phyloP scores from a whole-genome alignment of 768 basidiomycete genomes.

The Floccularia luteovirens region DNA sequence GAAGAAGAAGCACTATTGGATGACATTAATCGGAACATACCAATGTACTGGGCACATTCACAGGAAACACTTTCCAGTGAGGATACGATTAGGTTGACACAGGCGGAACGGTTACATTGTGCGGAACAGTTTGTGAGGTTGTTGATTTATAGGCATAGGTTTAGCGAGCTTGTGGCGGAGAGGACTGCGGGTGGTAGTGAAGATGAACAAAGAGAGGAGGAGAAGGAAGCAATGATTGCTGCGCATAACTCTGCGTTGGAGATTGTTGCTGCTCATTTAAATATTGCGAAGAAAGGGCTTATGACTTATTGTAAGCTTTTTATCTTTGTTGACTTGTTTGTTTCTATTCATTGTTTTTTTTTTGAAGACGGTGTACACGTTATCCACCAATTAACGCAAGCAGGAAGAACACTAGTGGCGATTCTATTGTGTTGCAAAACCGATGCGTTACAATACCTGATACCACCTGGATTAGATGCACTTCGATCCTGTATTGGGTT shows the following conservation, averaged over 20 bases:
- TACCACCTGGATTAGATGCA: constrained; percentile 78
- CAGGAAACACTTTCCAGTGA: constrained; percentile 75
- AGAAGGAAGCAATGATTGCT: constrained; percentile 70
- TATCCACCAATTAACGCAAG: constrained; percentile 92
- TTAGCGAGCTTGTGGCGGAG: constrained; percentile 71
- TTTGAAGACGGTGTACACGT: constrained; percentile 84
- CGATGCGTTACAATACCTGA: constrained; percentile 67
- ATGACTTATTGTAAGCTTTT: constrained; percentile 87
- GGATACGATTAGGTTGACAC: constrained; percentile 85
- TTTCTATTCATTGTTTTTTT: constrained; percentile 9
- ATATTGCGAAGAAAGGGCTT: constrained; percentile 79
- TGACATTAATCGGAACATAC: constrained; percentile 66
- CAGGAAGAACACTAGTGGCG: constrained; percentile 84
- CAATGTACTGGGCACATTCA: constrained; percentile 74
- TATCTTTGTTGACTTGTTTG: constrained; percentile 3
- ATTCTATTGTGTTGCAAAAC: constrained; percentile 83
- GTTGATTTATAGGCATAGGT: constrained; percentile 85
- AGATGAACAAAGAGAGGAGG: constrained; percentile 58
- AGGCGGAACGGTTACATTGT: constrained; percentile 81
- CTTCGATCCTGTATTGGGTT: constrained; percentile 84
- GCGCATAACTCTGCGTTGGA: constrained; percentile 75
- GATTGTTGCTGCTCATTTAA: constrained; percentile 76
- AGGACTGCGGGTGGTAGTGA: constrained; percentile 41
- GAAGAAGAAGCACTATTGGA: constrained; percentile 81
- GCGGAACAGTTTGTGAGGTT: constrained; percentile 83